Evolutionary conservation across 805 yeast genomes (phyloP).

Genomic region (Ogataea chonburiensis): DNA sequence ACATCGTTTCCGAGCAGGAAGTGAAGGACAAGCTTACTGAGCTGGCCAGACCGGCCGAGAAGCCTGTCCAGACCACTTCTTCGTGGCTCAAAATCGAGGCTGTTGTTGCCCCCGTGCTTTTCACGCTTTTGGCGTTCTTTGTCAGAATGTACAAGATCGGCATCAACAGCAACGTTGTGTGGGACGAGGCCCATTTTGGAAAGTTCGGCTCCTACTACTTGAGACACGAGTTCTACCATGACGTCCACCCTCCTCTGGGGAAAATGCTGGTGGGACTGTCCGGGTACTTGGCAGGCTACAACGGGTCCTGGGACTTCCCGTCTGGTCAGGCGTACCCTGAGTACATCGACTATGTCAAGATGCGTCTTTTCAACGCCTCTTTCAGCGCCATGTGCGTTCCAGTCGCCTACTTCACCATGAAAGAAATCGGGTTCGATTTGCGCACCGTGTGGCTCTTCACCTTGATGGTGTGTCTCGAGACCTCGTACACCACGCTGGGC

Average conservation of each 20-base stretch:
- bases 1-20: conserved; percentile 29
- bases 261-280: conserved; percentile 77
- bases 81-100: conserved; percentile 27
- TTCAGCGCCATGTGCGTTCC: conserved; percentile 87
- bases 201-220: conserved; percentile 80
- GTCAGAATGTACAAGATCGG: conserved; percentile 77
- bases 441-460: conserved; percentile 76
- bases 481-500: conserved; percentile 79
- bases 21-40: conserved; percentile 32
- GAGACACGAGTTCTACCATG: conserved; percentile 78
- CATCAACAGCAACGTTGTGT: conserved; percentile 72
- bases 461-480: conserved; percentile 77
- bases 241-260: conserved; percentile 87
- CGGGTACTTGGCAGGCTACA: conserved; percentile 79
- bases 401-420: conserved; percentile 77
- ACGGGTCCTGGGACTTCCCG: conserved; percentile 86
- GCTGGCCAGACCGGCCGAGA: conserved; percentile 24
- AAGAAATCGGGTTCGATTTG: conserved; percentile 68
- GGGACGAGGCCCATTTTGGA: conserved; percentile 98
- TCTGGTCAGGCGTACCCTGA: conserved; percentile 79
- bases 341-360: conserved; percentile 71
- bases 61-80: conserved; percentile 11
- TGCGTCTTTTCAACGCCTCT: conserved; percentile 85
- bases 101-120: conserved; percentile 52
- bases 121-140: conserved; percentile 68